These are phyloP conservation scores for Comarum palustre DNA, from an alignment of 306 rosid species.

Conservation along the genomic window DNA sequence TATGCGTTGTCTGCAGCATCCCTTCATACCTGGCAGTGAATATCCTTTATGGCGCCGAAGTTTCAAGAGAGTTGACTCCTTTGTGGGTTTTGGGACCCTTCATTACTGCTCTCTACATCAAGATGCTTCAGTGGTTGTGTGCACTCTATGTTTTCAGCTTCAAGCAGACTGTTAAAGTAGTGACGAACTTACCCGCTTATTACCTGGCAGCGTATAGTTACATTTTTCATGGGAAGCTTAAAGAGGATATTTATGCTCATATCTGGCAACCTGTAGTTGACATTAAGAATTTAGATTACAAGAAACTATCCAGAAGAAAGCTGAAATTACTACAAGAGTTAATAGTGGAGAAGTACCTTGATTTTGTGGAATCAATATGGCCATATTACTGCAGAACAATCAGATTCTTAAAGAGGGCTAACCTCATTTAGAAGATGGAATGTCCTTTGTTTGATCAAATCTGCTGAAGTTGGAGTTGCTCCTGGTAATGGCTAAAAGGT, in stretches of 20 bases:
- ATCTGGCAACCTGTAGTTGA: conserved; percentile 49
- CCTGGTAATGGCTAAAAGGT: conserved; percentile 22
- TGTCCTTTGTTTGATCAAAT: conserved; percentile 27
- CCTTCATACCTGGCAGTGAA: conserved; percentile 69
- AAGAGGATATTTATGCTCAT: conserved; percentile 43
- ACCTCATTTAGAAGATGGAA: conserved; percentile 54
- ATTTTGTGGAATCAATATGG: conserved; percentile 79
- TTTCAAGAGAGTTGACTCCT: conserved; percentile 78
- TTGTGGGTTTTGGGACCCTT: conserved; percentile 78
- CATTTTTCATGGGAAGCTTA: conserved; percentile 54
- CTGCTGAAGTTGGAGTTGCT: conserved; percentile 29
- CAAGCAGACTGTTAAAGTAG: conserved; percentile 59
- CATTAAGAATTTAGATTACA: conserved; percentile 56
- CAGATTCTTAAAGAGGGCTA: conserved; percentile 73
- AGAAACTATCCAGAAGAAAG: conserved; percentile 47
- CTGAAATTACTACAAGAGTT: conserved; percentile 52
- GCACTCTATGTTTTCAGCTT: conserved; percentile 67
- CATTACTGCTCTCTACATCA: conserved; percentile 57
- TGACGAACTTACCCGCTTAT: conserved; percentile 57
- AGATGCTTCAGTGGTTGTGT: conserved; percentile 49
- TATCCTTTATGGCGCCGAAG: conserved; percentile 59
- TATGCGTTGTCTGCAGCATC: conserved; percentile 52
- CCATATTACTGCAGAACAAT: conserved; percentile 72
- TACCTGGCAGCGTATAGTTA: conserved; percentile 42
- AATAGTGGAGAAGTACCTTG: conserved; percentile 58